Evolutionary conservation across 306 rosid genomes (phyloP).

Genomic region (Adenanthera pavonina): DNA sequence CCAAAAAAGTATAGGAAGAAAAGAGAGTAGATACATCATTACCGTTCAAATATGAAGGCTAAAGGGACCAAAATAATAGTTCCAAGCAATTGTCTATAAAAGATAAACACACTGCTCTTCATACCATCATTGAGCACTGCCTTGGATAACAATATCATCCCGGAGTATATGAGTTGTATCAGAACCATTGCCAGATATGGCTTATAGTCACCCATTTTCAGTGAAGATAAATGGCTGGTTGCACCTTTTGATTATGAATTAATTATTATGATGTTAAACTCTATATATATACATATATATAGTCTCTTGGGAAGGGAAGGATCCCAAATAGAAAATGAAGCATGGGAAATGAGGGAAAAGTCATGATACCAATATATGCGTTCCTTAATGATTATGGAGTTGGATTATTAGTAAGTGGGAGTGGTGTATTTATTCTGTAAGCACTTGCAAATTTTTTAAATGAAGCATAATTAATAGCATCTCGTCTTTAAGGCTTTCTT

Average conservation of each 20-base stretch:
- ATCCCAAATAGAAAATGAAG: slow-evolving; percentile 3
- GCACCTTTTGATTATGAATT: slow-evolving; percentile 12
- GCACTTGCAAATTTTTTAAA: slow-evolving; percentile 39
- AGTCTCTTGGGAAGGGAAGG: slow-evolving; percentile 9
- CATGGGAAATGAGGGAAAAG: slow-evolving; percentile 3
- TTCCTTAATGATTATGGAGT: not conserved
- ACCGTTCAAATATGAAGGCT: slow-evolving; percentile 55
- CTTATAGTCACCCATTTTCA: slow-evolving; percentile 50
- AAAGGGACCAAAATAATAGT: slow-evolving; percentile 53
- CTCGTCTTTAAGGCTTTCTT: slow-evolving; percentile 32
- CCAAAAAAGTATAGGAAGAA: not conserved
- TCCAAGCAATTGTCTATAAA: slow-evolving; percentile 57
- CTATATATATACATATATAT: slow-evolving; percentile 22
- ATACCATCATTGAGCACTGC: slow-evolving; percentile 60
- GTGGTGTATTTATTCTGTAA: slow-evolving; percentile 49
- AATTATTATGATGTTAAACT: slow-evolving; percentile 13
- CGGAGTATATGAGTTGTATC: slow-evolving; percentile 55
- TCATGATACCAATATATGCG: slow-evolving; percentile 17
- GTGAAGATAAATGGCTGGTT: slow-evolving; percentile 6
- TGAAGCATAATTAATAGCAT: slow-evolving; percentile 39
- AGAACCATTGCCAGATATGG: slow-evolving; percentile 59
- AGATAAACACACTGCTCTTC: slow-evolving; percentile 52
- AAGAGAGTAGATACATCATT: not conserved
- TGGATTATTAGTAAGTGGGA: not conserved
- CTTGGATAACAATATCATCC: slow-evolving; percentile 59